A percentile compares a stretch with the other conserved stretches of the same genome.
These are phyloP conservation scores for Lagerstroemia speciosa DNA, from an alignment of 345 rosid genomes.

Conservation along the genomic window DNA sequence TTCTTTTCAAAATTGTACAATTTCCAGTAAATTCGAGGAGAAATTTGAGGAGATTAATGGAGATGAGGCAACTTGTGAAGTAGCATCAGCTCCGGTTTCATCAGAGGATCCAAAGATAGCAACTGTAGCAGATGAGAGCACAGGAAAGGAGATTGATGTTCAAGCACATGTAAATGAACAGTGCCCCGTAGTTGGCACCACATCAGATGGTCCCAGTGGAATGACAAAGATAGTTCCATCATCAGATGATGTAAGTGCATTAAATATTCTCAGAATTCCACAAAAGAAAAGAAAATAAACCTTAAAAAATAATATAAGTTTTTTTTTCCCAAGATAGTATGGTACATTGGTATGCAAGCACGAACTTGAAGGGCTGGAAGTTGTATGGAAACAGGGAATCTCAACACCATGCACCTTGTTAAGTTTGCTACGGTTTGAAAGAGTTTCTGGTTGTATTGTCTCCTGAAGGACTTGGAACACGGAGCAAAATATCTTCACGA, in stretches of 20 bases:
- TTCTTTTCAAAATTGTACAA: not conserved
- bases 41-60: slow-evolving; percentile 4
- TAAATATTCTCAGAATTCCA: not conserved
- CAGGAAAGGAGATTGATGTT: not conserved
- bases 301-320: not conserved
- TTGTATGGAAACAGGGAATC: not conserved
- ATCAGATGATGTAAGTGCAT: slow-evolving; percentile 7
- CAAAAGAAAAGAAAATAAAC: not conserved
- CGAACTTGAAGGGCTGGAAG: not conserved
- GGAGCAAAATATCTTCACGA: not conserved
- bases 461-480: not conserved
- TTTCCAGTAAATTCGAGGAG: slow-evolving; percentile 4
- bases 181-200: not conserved
- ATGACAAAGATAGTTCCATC: slow-evolving; percentile 7
- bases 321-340: not conserved
- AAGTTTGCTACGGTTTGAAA: not conserved
- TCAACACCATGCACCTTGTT: not conserved
- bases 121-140: not conserved
- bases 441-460: not conserved
- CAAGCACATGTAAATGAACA: not conserved
- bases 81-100: not conserved
- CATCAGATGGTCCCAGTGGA: not conserved
- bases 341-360: not conserved
- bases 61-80: not conserved
- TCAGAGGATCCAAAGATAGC: not conserved